Base-by-base conservation (phyloP, 2,329 filamentous ascomycete genomes). In the Eurotiales sp. region DNA sequence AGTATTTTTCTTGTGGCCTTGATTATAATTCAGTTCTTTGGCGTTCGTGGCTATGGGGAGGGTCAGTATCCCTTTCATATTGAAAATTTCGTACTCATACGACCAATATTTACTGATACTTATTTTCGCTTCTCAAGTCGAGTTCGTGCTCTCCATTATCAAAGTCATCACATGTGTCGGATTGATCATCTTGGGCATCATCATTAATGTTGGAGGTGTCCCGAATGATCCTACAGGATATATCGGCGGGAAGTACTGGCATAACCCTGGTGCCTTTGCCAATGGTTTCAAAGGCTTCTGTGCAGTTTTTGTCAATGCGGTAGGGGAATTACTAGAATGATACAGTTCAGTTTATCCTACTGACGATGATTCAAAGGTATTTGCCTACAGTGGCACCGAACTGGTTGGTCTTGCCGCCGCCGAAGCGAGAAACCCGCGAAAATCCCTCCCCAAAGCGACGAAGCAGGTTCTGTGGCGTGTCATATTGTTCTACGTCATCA, bases 381-480 rank as follows among this genome's bases (percentile, higher is more conserved):
- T 85, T 58, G 74, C 81, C 43, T 85, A 83, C 64, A 75, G 77
- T 40, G 82, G 82, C 57, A 84, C 81, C 21, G 82, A 85, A 65
- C 68, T 85, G 32, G 79, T 83, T 39, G 82, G 81, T 62, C 69
- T 84, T 40, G 79, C 80, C 21, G 80, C 80, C 34, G 80, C 80
- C 19, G 80, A 83, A 64, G 79, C 80, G 8, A 70, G 70, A 17
- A 80, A 83, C 56, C 80, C 81, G 30, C 70, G 74, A 52, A 80
- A 93, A 65, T 88, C 86, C 1, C 77, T 96, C 0, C 91, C 91
- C 0, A 90, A 84, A 0, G 91, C 91, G 11, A 84, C 95, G 62
- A 95, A 95, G 72, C 90, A 95, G 67, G 90, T 96, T 19, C 96
- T 96, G 70, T 96, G 91, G 90, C 86, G 91, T 62, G 95, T 96